Conservation (phyloP, 2,329 filamentous ascomycete genomes). For the Cercospora beticola region DNA sequence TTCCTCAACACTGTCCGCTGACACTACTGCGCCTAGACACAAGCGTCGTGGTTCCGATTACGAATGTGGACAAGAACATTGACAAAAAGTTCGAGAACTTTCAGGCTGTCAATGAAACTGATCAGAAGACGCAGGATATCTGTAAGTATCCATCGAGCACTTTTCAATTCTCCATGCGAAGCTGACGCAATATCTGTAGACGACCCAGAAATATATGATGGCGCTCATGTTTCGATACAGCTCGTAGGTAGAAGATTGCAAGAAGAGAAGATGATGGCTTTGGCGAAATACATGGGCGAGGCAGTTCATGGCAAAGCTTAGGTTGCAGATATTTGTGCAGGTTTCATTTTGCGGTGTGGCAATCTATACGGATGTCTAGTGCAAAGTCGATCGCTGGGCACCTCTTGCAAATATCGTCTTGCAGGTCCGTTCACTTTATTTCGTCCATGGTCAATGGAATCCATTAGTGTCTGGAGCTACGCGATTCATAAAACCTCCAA, state of each 20-base stretch:
- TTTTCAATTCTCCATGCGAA: no score
- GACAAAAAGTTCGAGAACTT: constrained; percentile 45
- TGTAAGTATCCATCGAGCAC: constrained; percentile 46
- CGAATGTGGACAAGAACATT: constrained; percentile 51
- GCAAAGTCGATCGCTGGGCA: neutral
- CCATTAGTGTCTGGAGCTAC: neutral
- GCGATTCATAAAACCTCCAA: constrained; percentile 33
- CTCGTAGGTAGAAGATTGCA: constrained; percentile 39
- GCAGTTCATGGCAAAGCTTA: constrained; percentile 20
- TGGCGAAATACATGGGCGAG: constrained; percentile 37
- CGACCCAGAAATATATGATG: constrained; percentile 41
- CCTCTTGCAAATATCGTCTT: neutral
- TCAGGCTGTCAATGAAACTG: constrained; percentile 41
- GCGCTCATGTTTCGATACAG: constrained; percentile 40
- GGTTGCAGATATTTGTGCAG: neutral
- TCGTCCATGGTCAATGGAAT: neutral
- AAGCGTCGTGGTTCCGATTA: constrained; percentile 56
- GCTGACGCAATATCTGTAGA: constrained; percentile 29
- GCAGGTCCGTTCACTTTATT: neutral
- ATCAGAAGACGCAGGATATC: constrained; percentile 42
- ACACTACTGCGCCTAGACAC: constrained; percentile 39
- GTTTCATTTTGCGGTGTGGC: neutral
- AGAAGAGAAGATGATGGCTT: constrained; percentile 42
- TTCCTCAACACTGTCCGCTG: no score
- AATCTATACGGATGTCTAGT: neutral